These are phyloP conservation scores for Solanum hybrid DNA, from an alignment of 305 asterid species.

Conservation along the genomic window DNA sequence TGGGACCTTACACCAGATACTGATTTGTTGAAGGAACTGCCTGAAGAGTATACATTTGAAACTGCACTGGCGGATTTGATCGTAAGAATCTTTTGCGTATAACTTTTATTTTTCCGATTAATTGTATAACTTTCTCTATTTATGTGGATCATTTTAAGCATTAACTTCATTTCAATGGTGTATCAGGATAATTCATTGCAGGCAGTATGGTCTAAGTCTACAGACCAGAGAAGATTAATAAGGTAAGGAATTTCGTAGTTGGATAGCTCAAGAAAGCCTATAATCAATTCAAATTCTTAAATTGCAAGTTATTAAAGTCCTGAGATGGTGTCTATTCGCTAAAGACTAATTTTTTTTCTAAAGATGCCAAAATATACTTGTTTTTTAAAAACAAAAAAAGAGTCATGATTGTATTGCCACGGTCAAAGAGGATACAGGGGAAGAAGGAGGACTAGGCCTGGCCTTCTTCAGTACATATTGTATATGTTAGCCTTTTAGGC, in stretches of 20 bases:
- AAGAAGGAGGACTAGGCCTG: not conserved
- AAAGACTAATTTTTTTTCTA: not conserved
- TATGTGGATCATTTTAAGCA: not conserved
- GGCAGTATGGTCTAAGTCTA: conserved; percentile 57
- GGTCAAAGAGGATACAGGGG: not conserved
- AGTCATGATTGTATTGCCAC: not conserved
- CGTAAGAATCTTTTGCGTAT: conserved; percentile 28
- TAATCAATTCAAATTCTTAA: not conserved
- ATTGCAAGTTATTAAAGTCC: not conserved
- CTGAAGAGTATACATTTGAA: conserved; percentile 54
- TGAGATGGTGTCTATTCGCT: not conserved
- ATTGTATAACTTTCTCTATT: not conserved
- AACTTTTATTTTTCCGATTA: not conserved
- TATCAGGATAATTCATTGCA: conserved; percentile 69
- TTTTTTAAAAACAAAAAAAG: not conserved
- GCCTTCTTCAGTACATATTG: not conserved
- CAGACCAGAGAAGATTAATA: conserved; percentile 33
- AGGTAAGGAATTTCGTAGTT: conserved; percentile 28
- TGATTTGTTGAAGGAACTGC: conserved; percentile 58
- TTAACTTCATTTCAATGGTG: conserved; percentile 14
- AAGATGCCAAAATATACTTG: not conserved
- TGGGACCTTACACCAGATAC: conserved; percentile 86
- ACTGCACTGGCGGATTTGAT: conserved; percentile 82
- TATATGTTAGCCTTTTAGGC: not conserved
- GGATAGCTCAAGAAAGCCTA: not conserved